Conservation (phyloP, 164 flowering plant species). For the Annona squamosa region DNA sequence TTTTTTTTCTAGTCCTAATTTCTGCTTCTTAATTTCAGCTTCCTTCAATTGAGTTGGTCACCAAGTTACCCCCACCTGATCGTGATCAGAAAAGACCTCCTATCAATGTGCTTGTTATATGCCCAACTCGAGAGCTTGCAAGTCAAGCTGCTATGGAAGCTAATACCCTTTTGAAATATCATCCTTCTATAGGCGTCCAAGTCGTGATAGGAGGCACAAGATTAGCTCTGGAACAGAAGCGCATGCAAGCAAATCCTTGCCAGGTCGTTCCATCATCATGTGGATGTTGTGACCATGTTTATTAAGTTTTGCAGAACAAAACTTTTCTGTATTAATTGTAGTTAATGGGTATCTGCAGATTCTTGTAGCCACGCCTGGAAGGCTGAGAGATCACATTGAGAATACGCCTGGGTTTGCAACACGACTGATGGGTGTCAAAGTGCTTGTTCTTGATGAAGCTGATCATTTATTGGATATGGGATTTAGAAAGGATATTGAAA, state of each 20-base stretch:
- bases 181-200: constrained; percentile 92
- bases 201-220: constrained; percentile 95
- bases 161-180: constrained; percentile 69
- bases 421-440: constrained; percentile 85
- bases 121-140: constrained; percentile 99
- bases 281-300: not conserved
- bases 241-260: constrained; percentile 88
- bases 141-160: constrained; percentile 91
- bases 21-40: constrained; percentile 45
- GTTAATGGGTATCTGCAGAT: constrained; percentile 40
- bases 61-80: constrained; percentile 45
- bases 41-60: constrained; percentile 82
- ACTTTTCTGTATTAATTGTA: not conserved
- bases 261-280: constrained; percentile 44
- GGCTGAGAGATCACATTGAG: constrained; percentile 90
- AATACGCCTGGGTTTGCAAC: constrained; percentile 94
- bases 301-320: not conserved
- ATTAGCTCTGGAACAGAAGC: constrained; percentile 75
- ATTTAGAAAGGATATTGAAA: constrained; percentile 85
- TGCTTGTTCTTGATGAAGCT: constrained; percentile 97
- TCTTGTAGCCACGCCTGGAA: constrained; percentile 99
- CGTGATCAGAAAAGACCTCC: constrained; percentile 76
- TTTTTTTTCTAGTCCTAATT: not conserved
- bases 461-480: constrained; percentile 97
- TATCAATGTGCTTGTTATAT: constrained; percentile 74